These are phyloP conservation scores for Ganoderma multipileum DNA, from an alignment of 1,284 basidiomycete genomes.

Conservation along the genomic window DNA sequence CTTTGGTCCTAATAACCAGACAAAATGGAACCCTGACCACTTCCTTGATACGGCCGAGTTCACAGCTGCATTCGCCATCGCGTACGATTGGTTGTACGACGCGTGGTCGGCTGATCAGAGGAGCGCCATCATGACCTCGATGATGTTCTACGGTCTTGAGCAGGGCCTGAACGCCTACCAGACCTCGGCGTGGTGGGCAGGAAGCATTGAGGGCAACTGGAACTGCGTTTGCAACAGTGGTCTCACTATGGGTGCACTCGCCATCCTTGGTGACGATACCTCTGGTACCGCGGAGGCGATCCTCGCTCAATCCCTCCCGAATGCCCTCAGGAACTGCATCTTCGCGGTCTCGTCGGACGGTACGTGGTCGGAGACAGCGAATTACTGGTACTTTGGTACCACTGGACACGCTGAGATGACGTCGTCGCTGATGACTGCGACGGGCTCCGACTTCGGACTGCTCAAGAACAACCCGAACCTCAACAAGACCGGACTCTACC, in stretches of 20 bases:
- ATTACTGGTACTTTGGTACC: constrained; percentile 97
- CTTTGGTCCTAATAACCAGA: constrained; percentile 67
- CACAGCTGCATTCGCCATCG: constrained; percentile 87
- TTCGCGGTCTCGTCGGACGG: constrained; percentile 75
- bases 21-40: constrained; percentile 85
- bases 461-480: constrained; percentile 75
- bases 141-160: constrained; percentile 82
- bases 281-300: constrained; percentile 75
- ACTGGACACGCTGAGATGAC: constrained; percentile 92
- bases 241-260: constrained; percentile 88
- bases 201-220: constrained; percentile 84
- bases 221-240: constrained; percentile 98
- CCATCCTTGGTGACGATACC: constrained; percentile 89
- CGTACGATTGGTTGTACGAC: constrained; percentile 96
- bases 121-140: constrained; percentile 71
- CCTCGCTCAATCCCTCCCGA: constrained; percentile 72
- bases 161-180: constrained; percentile 64
- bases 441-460: constrained; percentile 84
- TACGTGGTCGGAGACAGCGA: constrained; percentile 94
- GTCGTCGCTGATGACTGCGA: constrained; percentile 84
- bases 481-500: constrained; percentile 82
- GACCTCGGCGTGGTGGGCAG: constrained; percentile 63
- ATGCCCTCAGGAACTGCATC: constrained; percentile 85
- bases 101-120: constrained; percentile 82
- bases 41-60: constrained; percentile 97